Evolutionary conservation across 2,329 filamentous ascomycete species (phyloP).

Genomic region (Curvularia verruculosa): DNA sequence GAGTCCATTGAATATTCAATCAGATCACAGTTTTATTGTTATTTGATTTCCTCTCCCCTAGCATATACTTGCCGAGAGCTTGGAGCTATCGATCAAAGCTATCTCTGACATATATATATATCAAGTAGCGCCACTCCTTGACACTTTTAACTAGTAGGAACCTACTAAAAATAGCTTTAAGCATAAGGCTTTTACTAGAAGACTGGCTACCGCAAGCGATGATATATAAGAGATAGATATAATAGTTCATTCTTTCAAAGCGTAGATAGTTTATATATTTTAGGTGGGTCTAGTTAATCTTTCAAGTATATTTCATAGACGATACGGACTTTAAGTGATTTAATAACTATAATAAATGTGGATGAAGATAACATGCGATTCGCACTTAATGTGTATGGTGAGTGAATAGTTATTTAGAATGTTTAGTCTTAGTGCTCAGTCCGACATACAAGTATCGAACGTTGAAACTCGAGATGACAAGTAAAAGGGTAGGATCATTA

Average conservation of each 20-base stretch:
- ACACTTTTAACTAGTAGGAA: too few species aligned
- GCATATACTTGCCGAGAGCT: too few species aligned
- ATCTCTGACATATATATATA: too few species aligned
- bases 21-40: too few species aligned
- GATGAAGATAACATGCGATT: background rate
- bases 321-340: background rate
- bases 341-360: background rate
- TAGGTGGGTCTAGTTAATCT: background rate
- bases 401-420: background rate
- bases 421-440: background rate
- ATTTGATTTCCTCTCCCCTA: too few species aligned
- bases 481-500: background rate
- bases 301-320: background rate
- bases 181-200: conserved; percentile 37
- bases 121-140: too few species aligned
- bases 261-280: conserved; percentile 53
- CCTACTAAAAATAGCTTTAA: too few species aligned
- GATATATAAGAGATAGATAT: conserved; percentile 47
- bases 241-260: conserved; percentile 50
- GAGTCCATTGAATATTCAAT: too few species aligned
- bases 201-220: conserved; percentile 36
- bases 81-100: too few species aligned
- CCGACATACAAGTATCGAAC: background rate
- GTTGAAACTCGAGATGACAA: background rate
- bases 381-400: conserved; percentile 2